Evolutionary conservation across 1,284 basidiomycete genomes (phyloP), one percentile per base, ranked within the genome.

Genomic region (Cryptococcus sp.): DNA sequence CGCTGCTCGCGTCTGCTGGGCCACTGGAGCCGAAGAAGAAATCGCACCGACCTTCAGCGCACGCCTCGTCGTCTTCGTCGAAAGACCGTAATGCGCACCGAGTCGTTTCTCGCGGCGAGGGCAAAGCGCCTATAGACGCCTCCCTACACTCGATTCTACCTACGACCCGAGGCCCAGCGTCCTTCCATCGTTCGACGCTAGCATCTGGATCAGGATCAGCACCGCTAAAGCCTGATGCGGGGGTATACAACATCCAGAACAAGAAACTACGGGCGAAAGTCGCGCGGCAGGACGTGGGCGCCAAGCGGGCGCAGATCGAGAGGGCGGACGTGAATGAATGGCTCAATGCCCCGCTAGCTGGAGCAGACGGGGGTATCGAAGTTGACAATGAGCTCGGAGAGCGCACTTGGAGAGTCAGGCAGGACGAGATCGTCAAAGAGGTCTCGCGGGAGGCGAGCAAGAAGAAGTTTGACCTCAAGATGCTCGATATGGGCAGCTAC

Each of bases 341-440:
- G 69, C 48, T 78, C 45, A 75, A 75, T 46, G 64, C 68, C 27
- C 65, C 72, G 5, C 40, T 73, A 17, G 64, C 63, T 1, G 73
- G 72, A 23, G 69, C 70, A 20, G 65, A 61, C 46, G 76, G 76
- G 20, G 75, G 73, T 2, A 78, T 78, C 27, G 75, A 78, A 55
- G 77, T 78, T 23, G 77, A 79, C 55, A 67, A 71, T 47, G 72
- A 70, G 15, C 51, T 47, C 23, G 77, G 75, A 5, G 95, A 98
- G 72, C 81, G 86, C 66, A 97, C 95, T 4, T 97, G 93, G 91
- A 83, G 90, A 55, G 83, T 94, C 5, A 84, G 85, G 0, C 95
- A 99, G 79, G 81, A 83, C 10, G 91, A 95, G 66, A 90, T 98
- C 63, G 81, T 81, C 13, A 72, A 82, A 1, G 82, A 82, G 10